Conservation (phyloP, 1,139 yeast genomes). For the Yamadazyma spencermartinsiae region DNA sequence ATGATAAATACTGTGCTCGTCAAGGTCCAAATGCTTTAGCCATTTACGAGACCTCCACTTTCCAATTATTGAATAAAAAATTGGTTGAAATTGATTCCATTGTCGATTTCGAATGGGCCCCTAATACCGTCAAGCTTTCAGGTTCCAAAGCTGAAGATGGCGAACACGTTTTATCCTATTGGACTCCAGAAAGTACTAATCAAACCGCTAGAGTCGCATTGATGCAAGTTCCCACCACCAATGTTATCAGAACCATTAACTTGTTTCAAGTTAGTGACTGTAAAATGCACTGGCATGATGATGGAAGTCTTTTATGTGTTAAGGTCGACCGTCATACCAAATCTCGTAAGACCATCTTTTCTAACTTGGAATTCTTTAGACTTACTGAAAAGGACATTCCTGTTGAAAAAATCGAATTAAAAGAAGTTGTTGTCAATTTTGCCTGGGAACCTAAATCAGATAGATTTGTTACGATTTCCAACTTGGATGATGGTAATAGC, state of each 20-base stretch:
- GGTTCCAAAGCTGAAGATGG: slow-evolving; percentile 53
- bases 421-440: slow-evolving; percentile 84
- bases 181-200: slow-evolving; percentile 94
- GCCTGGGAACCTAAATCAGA: slow-evolving; percentile 97
- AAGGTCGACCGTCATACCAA: slow-evolving; percentile 97
- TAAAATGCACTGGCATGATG: slow-evolving; percentile 92
- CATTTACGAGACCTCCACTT: slow-evolving; percentile 73
- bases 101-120: slow-evolving; percentile 94
- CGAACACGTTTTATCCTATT: slow-evolving; percentile 77
- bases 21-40: slow-evolving; percentile 92
- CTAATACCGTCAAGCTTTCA: slow-evolving; percentile 74
- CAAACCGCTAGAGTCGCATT: slow-evolving; percentile 95
- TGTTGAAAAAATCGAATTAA: slow-evolving; percentile 89
- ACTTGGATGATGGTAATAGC: slow-evolving; percentile 58
- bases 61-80: slow-evolving; percentile 79
- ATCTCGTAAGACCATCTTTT: slow-evolving; percentile 87
- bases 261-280: slow-evolving; percentile 93
- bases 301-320: slow-evolving; percentile 82
- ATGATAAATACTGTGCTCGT: slow-evolving; percentile 94
- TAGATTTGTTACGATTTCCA: slow-evolving; percentile 78
- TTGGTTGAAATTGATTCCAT: slow-evolving; percentile 81
- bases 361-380: slow-evolving; percentile 91
- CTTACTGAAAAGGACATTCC: slow-evolving; percentile 88
- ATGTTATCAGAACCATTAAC: slow-evolving; percentile 85
- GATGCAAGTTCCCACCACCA: slow-evolving; percentile 84